Conservation (phyloP, 176 grass and related monocot species). For the Sorghum bicolor region DNA sequence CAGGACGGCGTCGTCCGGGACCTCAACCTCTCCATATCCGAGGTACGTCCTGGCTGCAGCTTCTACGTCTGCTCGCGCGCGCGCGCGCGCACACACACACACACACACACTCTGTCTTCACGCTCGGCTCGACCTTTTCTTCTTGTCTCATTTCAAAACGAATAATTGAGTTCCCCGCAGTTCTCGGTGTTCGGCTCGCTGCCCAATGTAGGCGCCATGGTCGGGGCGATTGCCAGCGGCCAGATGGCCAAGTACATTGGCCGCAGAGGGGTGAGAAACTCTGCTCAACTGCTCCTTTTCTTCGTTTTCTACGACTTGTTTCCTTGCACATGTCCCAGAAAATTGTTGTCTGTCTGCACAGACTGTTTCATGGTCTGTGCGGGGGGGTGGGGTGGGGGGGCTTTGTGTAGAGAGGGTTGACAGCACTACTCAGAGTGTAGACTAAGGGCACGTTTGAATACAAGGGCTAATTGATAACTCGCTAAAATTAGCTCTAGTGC, state of each 20-base stretch:
- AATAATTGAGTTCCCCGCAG: not conserved
- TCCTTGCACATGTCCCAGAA: not conserved
- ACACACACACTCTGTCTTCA: too few species aligned
- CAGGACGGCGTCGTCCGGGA: constrained; percentile 53
- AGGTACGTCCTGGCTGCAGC: constrained; percentile 21
- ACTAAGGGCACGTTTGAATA: too few species aligned
- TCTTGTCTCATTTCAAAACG: not conserved
- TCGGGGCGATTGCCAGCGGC: constrained; percentile 68
- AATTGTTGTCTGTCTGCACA: too few species aligned
- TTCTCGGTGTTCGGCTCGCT: constrained; percentile 71
- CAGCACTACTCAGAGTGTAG: too few species aligned
- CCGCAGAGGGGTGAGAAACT: constrained; percentile 52
- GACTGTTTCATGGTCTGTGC: too few species aligned
- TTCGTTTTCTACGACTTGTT: not conserved
- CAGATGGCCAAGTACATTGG: constrained; percentile 73
- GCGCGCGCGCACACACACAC: too few species aligned
- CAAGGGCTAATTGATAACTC: too few species aligned
- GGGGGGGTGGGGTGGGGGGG: too few species aligned
- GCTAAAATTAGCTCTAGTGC: too few species aligned
- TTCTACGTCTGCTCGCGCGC: too few species aligned
- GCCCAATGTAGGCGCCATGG: constrained; percentile 73
- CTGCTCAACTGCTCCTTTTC: not conserved
- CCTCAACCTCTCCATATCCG: constrained; percentile 65
- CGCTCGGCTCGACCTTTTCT: not conserved
- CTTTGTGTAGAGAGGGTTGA: too few species aligned